A percentile compares a stretch with the other conserved stretches of the same genome.
These are phyloP conservation scores for Lepraria neglecta DNA, from an alignment of 495 filamentous ascomycete species.

Conservation along the genomic window DNA sequence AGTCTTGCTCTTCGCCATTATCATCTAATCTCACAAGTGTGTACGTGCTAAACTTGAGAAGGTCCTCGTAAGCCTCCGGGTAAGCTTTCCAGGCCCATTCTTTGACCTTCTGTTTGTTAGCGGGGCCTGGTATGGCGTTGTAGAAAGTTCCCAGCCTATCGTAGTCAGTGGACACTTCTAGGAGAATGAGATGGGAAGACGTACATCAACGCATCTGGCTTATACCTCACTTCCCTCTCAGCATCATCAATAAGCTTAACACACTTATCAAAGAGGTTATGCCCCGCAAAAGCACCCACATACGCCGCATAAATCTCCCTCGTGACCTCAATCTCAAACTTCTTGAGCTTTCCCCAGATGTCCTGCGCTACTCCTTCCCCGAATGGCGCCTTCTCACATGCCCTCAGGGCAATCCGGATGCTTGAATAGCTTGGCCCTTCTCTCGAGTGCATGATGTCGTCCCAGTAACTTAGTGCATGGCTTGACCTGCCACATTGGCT, in stretches of 20 bases:
- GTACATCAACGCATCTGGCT: constrained; percentile 64
- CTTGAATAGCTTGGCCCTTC: constrained; percentile 79
- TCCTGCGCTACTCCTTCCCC: constrained; percentile 60
- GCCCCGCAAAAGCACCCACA: constrained; percentile 63
- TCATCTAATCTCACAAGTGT: constrained; percentile 15
- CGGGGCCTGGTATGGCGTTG: constrained; percentile 56
- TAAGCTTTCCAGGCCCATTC: constrained; percentile 63
- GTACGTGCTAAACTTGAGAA: constrained; percentile 41
- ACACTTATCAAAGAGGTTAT: constrained; percentile 59
- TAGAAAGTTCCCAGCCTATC: constrained; percentile 63
- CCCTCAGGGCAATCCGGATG: constrained; percentile 69
- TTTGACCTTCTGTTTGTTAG: constrained; percentile 60
- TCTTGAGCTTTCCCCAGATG: constrained; percentile 66
- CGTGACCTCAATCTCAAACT: constrained; percentile 71
- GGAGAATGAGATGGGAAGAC: constrained; percentile 34
- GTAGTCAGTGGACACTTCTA: constrained; percentile 30
- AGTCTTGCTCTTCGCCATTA: constrained; percentile 3
- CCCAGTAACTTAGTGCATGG: constrained; percentile 70
- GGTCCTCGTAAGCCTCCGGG: constrained; percentile 58
- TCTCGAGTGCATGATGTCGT: constrained; percentile 62
- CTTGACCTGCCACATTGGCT: constrained; percentile 55
- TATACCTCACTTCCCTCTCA: constrained; percentile 56
- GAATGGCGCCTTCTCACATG: constrained; percentile 58
- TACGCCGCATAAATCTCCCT: constrained; percentile 65
- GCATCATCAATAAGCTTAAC: constrained; percentile 56